A percentile compares a stretch with the other conserved stretches of the same genome.
These are phyloP conservation scores for Komagataella pseudopastoris DNA, from an alignment of 805 yeast genomes.

Conservation along the genomic window DNA sequence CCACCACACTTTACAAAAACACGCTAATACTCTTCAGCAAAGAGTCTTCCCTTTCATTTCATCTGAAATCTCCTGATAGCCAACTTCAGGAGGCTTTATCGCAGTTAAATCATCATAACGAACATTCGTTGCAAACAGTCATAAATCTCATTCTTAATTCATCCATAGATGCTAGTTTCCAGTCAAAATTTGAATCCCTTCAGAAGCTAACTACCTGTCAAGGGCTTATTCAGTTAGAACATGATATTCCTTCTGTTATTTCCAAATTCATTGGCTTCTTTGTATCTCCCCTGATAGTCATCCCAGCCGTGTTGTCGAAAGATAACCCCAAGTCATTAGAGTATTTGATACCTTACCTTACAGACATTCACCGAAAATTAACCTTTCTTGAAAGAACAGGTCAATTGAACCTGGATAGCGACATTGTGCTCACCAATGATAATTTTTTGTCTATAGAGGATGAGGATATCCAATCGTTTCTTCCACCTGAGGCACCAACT, in stretches of 20 bases:
- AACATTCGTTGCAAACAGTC: background rate
- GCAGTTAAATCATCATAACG: background rate
- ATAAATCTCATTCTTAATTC: background rate
- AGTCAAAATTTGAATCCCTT: background rate
- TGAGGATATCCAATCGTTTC: conserved; percentile 2
- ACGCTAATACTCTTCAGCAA: background rate
- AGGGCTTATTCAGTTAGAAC: background rate
- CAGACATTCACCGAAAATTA: conserved; percentile 39
- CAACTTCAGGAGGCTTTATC: background rate
- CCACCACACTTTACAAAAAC: background rate
- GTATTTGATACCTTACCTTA: conserved; percentile 30
- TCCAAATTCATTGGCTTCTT: conserved; percentile 11
- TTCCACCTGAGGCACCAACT: conserved; percentile 3
- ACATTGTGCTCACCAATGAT: conserved; percentile 27
- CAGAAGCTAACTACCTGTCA: background rate
- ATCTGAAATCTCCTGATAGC: background rate
- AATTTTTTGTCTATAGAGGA: conserved; percentile 20
- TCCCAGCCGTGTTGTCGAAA: conserved; percentile 1
- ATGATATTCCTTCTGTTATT: conserved; percentile 6
- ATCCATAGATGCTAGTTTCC: background rate
- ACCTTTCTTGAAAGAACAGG: conserved; percentile 24
- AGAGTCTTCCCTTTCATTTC: background rate
- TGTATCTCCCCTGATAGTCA: background rate
- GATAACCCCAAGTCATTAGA: conserved; percentile 4
- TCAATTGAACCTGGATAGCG: conserved; percentile 26